Evolutionary conservation across 2,329 filamentous ascomycete species (phyloP), one percentile per base, ranked within the genome.

Genomic region (Cladosporium colombiae): DNA sequence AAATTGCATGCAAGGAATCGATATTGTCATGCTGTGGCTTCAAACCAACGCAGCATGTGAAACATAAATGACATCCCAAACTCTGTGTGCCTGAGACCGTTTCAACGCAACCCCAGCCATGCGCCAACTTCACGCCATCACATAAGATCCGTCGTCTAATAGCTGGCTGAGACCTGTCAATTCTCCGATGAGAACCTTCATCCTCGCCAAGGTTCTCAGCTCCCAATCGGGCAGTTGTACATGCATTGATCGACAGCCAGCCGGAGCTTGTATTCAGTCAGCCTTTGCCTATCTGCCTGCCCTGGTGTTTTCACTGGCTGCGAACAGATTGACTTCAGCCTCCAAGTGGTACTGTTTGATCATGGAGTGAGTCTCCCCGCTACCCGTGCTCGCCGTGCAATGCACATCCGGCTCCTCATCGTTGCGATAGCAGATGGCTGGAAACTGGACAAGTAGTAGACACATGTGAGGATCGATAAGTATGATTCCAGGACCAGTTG

Each of bases 401-500:
- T 63, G 61, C 50, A 56, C 25, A 25, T 63, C 50, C 61, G 61
- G 61, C 61, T 63, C 61, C 61, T 63, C 61, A 46, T 31, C 46
- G 61, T 63, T 63, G 61, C 61, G 61, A 63, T 56, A 55, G 27
- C 52, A 33, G 27, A 55, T 29, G 40, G 40, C 40, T 49, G 59
- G 25, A n/a, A 10, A 35, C 25, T 18, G 59, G 44, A 2, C 21
- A 8, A n/a, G 31, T 18, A 29, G 50, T 46, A 8, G 6, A 56
- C 23, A 49, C 14, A 7, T 50, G 35, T 21, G 5, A 11, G 23
- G 35, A 52, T 16, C 33, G 16, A 44, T 37, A 62, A 55, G 50
- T 44, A 56, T 29, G 61, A 37, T 56, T 8, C 33, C 7, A 21
- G 14, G 31, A 11, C 23, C n/a, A n/a, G 46, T 18, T n/a, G 14